Conservation (phyloP, 163 green algal genomes). For the Scenedesmus sp. region DNA sequence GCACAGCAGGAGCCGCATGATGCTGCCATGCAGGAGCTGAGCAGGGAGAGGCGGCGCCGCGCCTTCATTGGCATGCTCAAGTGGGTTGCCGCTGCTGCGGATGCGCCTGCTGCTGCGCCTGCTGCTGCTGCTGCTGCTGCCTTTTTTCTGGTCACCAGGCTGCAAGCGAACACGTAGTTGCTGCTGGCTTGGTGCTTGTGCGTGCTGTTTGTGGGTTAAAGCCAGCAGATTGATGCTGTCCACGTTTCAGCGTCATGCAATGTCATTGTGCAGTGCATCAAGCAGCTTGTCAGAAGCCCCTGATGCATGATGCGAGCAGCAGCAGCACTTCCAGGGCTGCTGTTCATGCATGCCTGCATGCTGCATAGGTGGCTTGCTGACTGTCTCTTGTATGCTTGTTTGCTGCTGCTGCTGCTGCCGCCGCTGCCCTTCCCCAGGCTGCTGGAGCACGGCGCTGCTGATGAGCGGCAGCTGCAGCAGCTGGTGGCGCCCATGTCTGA, state of each 20-base stretch:
- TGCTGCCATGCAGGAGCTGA: constrained; percentile 27
- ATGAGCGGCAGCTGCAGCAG: constrained; percentile 34
- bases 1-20: neutral
- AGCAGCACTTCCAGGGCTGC: neutral
- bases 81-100: neutral
- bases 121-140: neutral
- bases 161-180: neutral
- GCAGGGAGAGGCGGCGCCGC: neutral
- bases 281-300: no score
- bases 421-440: constrained; percentile 50
- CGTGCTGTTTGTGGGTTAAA: neutral
- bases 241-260: no score
- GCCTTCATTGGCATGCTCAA: constrained; percentile 53
- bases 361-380: neutral
- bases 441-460: constrained; percentile 58
- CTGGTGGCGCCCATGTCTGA: constrained; percentile 57
- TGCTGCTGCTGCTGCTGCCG: neutral
- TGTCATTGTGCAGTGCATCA: no score
- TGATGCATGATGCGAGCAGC: neutral
- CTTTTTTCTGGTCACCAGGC: neutral
- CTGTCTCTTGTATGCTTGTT: neutral
- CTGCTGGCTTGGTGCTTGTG: neutral
- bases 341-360: neutral
- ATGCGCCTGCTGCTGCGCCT: neutral
- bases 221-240: no score